These are phyloP conservation scores for Adiantum capillusveneris DNA, from an alignment of 75 land plant genomes.

Conservation along the genomic window DNA sequence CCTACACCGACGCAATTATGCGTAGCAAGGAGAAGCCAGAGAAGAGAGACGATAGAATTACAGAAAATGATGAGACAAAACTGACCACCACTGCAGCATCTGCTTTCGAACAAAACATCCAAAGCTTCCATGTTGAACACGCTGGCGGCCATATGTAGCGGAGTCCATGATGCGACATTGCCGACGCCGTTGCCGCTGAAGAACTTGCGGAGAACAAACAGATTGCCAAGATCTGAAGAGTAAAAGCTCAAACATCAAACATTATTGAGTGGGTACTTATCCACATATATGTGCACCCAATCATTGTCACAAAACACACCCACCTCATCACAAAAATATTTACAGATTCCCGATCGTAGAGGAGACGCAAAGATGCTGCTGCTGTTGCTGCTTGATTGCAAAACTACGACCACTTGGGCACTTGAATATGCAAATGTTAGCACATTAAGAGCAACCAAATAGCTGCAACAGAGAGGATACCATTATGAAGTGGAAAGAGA, in stretches of 20 bases:
- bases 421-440: background rate
- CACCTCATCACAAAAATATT: no score
- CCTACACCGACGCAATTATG: no score
- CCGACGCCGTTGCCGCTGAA: background rate
- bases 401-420: no score
- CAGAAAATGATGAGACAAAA: constrained; percentile 1
- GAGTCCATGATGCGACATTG: background rate
- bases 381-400: no score
- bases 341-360: no score
- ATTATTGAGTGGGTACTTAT: no score
- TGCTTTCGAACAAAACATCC: background rate
- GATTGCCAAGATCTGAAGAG: background rate
- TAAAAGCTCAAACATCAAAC: no score
- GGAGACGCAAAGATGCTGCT: no score
- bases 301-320: no score
- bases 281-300: no score
- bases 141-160: constrained; percentile 1
- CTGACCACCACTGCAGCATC: constrained; percentile 1
- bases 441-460: constrained; percentile 1
- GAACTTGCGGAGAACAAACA: background rate
- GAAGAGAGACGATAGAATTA: background rate
- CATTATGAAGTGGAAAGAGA: no score
- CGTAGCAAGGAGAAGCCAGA: background rate
- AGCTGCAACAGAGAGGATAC: constrained; percentile 1
- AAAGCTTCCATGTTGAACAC: constrained; percentile 1